Evolutionary conservation across 768 basidiomycete genomes (phyloP), one percentile per base, ranked within the genome.

Genomic region (Boletus reticuloceps): DNA sequence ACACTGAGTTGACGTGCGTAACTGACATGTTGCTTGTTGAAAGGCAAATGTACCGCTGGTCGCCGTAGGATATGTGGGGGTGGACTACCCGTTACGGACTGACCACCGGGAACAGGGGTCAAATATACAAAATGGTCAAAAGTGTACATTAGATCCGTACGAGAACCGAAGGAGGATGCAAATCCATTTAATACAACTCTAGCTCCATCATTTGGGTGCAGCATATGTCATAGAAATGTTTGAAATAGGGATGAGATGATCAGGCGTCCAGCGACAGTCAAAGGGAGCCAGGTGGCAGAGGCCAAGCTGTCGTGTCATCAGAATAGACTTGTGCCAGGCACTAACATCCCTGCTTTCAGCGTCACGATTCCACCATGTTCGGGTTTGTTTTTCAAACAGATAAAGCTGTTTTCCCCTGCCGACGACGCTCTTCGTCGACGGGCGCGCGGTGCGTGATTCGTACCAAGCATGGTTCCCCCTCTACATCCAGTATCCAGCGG

Each of bases 1-100:
- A 74, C n/a, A 82, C 67, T 16, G 87, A 88, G 11, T 74, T 75
- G 20, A 91, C 62, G 63, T 89, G 82, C 6, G 79, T 83, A 53
- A 88, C 81, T 19, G 86, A 69, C 85, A 84, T 85, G 43, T 37
- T 51, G 34, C 34, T 36, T 14, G 34, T 29, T 9, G 29, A 29
- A 29, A 36, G 3, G 34, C 38, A 17, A n/a, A 19, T 14, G 14
- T 14, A 14, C 34, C 6, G 38, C n/a, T 3, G 6, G 25, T 25
- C 25, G 25, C 25, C 5, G 38, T 8, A n/a, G n/a, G 9, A 39
- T n/a, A 39, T 8, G 22, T 10, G 37, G 25, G 50, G 50, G 59
- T 41, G 17, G n/a, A 41, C 5, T 40, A 5, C 59, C 34, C 13
- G 11, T 50, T 44, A 16, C 50, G 40, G 60, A 50, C 13, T 40